These are phyloP conservation scores for Amanita subjunquillea DNA, from an alignment of 768 basidiomycete species.

Conservation along the genomic window DNA sequence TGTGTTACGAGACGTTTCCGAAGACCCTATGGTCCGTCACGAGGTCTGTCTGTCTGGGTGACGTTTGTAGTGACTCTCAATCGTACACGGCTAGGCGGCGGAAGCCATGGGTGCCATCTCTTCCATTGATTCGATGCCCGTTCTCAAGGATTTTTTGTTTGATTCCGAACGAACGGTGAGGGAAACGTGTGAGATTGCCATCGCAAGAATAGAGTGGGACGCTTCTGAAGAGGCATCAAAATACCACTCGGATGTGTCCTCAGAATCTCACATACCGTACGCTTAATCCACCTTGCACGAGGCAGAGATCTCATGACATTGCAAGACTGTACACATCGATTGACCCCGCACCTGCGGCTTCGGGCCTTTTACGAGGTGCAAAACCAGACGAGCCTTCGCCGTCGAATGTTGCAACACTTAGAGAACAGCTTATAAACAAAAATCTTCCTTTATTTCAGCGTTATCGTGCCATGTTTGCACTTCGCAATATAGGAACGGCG, in stretches of 20 bases:
- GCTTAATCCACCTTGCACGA: slow-evolving; percentile 8
- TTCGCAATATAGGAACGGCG: slow-evolving; percentile 84
- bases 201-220: slow-evolving; percentile 93
- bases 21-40: slow-evolving; percentile 96
- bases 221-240: slow-evolving; percentile 60
- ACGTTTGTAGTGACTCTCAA: slow-evolving; percentile 1
- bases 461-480: slow-evolving; percentile 96
- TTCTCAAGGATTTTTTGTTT: slow-evolving; percentile 60
- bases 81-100: slow-evolving; percentile 56
- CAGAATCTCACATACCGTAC: slow-evolving; percentile 26
- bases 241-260: slow-evolving; percentile 21
- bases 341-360: slow-evolving; percentile 82
- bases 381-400: slow-evolving; percentile 41
- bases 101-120: slow-evolving; percentile 98
- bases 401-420: slow-evolving; percentile 42
- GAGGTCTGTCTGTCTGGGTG: slow-evolving; percentile 48
- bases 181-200: slow-evolving; percentile 96
- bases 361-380: slow-evolving; percentile 44
- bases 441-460: slow-evolving; percentile 75
- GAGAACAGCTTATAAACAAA: slow-evolving; percentile 52
- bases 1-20: slow-evolving; percentile 56
- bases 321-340: slow-evolving; percentile 68
- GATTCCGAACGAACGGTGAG: slow-evolving; percentile 71
- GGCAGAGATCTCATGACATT: neutral
- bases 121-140: slow-evolving; percentile 45